Conservation (phyloP, 345 rosid genomes). For the Hypericum perforatum region DNA sequence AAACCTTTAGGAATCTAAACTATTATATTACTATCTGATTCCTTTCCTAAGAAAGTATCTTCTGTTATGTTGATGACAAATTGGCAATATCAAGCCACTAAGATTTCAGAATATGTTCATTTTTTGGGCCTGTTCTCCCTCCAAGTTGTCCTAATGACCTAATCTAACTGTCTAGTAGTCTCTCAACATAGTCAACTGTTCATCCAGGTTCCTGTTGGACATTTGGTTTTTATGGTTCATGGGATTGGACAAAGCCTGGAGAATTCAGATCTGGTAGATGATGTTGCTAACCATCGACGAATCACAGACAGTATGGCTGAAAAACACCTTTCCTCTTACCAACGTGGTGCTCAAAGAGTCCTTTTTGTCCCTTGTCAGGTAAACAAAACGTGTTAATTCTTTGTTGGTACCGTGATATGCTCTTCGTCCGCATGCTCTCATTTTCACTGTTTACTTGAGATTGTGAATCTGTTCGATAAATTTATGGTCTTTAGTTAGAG, state of each 20-base stretch:
- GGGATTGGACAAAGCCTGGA: conserved; percentile 98
- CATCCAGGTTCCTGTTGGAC: conserved; percentile 84
- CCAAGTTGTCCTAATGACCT: too few species aligned
- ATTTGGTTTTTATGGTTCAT: conserved; percentile 96
- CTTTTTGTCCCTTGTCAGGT: conserved; percentile 98
- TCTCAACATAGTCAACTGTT: neutral
- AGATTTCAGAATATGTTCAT: too few species aligned
- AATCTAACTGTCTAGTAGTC: too few species aligned
- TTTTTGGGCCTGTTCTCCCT: too few species aligned
- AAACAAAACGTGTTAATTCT: neutral
- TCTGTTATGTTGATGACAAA: too few species aligned
- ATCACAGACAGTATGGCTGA: conserved; percentile 72
- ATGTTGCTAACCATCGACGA: conserved; percentile 76
- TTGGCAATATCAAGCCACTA: too few species aligned
- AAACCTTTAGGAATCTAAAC: too few species aligned
- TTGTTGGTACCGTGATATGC: neutral
- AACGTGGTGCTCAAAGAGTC: conserved; percentile 65
- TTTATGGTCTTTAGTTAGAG: too few species aligned
- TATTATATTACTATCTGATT: too few species aligned
- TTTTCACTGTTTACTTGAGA: neutral
- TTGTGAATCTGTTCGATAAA: too few species aligned
- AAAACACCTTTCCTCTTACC: conserved; percentile 63
- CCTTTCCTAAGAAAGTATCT: too few species aligned
- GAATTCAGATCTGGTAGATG: conserved; percentile 94
- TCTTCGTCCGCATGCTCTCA: conserved; percentile 1